Conservation (phyloP, 495 filamentous ascomycete genomes). For the Sphaerosporella brunnea region DNA sequence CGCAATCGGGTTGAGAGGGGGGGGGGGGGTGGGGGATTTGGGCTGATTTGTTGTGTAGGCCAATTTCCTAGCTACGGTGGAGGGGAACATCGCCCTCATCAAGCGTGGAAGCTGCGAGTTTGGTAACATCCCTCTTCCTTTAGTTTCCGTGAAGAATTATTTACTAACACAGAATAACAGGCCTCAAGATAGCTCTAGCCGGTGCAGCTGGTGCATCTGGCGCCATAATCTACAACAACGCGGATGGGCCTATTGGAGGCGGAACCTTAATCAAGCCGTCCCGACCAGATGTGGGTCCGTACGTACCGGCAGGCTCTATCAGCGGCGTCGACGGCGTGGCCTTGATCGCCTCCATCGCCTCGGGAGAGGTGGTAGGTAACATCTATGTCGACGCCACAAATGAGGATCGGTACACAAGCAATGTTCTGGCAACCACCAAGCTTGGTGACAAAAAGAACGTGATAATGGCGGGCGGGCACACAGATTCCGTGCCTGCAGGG, state of each 20-base stretch:
- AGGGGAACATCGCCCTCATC: slow-evolving; percentile 44
- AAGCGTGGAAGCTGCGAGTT: slow-evolving; percentile 46
- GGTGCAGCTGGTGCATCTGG: slow-evolving; percentile 42
- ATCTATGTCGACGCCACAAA: slow-evolving; percentile 28
- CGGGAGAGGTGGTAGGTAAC: slow-evolving; percentile 22
- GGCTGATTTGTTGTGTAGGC: slow-evolving; percentile 18
- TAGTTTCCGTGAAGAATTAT: no score
- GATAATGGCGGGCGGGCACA: slow-evolving; percentile 46
- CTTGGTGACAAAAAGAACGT: slow-evolving; percentile 46
- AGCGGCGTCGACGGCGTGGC: slow-evolving; percentile 34
- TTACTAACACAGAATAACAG: no score
- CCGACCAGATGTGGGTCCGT: slow-evolving; percentile 30
- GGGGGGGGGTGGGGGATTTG: slow-evolving; percentile 8
- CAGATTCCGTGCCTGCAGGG: slow-evolving; percentile 46
- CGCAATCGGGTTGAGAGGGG: neutral
- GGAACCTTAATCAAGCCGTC: slow-evolving; percentile 39
- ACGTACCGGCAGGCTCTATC: slow-evolving; percentile 39
- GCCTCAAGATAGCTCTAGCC: slow-evolving; percentile 40
- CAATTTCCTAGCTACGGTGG: slow-evolving; percentile 39
- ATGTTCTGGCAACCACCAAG: slow-evolving; percentile 53
- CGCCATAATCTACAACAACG: slow-evolving; percentile 50
- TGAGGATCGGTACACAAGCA: slow-evolving; percentile 38
- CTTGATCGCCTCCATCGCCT: slow-evolving; percentile 29
- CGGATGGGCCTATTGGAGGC: slow-evolving; percentile 32
- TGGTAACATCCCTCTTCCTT: no score